Base-by-base conservation (phyloP, 805 yeast species). In the Ogataea trehaloabstinens region DNA sequence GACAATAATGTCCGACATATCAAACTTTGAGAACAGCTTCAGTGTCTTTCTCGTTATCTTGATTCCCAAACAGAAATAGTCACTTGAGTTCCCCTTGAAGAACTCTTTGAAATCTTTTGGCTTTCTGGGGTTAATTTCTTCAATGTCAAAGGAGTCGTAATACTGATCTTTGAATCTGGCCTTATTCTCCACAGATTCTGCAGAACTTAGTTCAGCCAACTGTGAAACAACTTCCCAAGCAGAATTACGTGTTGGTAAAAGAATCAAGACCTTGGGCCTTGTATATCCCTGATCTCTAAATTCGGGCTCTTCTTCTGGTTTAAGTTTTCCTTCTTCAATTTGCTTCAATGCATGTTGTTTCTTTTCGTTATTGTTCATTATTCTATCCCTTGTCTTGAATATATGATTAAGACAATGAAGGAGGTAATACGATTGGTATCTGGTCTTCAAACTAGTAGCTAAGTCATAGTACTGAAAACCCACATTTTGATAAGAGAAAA, bases 241-340 rank as follows among this genome's bases (percentile, higher is more conserved):
- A 7, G 82, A 66, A 49, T 88, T 75, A 54, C 96, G 74, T 0
- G 96, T 87, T 10, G 99, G 98, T 28, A 87, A 66, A 19, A 93
- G 62, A 4, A 91, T 77, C 40, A 93, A 64, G 2, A 84, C 89
- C 54, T 89, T 90, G 1, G 99, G 95, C 45, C 98, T 73, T 0
- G 96, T 90, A 59, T 88, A 93, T 20, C 99, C 98, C 61, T 93
- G 98, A 59, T 93, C 99, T 40, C 95, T 68, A 47, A 74, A 71
- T 52, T 87, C 95, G 10, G 76, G 76, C 43, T 74, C 80, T 18
- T 53, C 49, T 12, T 48, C 51, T 4, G 54, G 55, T 3, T 52
- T 53, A 3, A 45, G 24, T 11, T 40, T 40, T 2, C 65, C 67
- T 35, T 71, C 76, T 19, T 67, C 66, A 7, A 60, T 49, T 28